Percentiles rank a stretch among this genome's conserved stretches.
These are phyloP conservation scores for Blastocystis hominis DNA, from an alignment of 352 stramenopile species.

Conservation along the genomic window DNA sequence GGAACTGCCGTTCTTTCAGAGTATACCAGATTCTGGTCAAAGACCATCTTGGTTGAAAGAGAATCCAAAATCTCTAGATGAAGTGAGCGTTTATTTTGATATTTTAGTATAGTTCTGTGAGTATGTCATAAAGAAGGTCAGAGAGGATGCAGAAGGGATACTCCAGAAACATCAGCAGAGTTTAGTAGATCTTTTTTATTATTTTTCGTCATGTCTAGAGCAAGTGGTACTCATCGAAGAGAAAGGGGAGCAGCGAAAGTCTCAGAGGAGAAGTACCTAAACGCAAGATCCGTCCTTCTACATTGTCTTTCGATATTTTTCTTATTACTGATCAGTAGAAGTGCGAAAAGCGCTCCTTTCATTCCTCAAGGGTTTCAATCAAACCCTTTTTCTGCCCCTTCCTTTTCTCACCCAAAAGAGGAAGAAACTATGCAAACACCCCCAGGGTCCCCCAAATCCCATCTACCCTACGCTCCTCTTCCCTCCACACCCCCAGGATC, in stretches of 20 bases:
- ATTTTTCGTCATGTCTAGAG: neutral
- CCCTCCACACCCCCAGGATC: neutral
- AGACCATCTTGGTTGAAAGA: neutral
- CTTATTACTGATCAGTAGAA: neutral
- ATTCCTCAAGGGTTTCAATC: neutral
- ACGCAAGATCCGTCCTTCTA: slow-evolving; percentile 44
- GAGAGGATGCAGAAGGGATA: slow-evolving; percentile 22
- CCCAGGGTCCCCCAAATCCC: neutral
- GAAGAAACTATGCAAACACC: neutral
- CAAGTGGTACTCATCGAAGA: neutral
- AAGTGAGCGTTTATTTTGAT: neutral
- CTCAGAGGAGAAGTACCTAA: neutral
- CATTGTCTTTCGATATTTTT: neutral
- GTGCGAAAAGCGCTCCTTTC: neutral
- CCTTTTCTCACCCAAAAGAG: neutral
- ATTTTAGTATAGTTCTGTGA: slow-evolving; percentile 25
- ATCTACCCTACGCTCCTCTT: neutral
- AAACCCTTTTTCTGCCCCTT: neutral
- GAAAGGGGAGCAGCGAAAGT: neutral
- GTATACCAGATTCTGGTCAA: neutral
- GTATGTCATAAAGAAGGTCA: neutral
- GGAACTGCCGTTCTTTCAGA: neutral
- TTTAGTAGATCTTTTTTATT: neutral
- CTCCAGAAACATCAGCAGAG: neutral
- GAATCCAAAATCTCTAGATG: neutral